A percentile compares a stretch with the other conserved stretches of the same genome.
These are phyloP conservation scores for Myxozyma monticola DNA, from an alignment of 805 yeast genomes.

Conservation along the genomic window DNA sequence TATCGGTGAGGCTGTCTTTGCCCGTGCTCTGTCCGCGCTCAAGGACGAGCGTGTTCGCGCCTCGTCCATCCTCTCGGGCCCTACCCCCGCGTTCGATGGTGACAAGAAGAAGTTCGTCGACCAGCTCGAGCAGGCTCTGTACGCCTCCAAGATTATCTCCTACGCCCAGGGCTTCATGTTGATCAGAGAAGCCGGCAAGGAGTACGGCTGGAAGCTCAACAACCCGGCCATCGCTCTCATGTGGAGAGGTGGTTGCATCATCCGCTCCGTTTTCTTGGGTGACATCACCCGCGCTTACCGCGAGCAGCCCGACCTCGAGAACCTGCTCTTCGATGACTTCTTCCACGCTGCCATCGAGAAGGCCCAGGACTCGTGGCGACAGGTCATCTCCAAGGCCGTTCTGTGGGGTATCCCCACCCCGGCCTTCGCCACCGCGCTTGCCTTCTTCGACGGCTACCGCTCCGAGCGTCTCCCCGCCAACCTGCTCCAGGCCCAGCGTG, in stretches of 20 bases:
- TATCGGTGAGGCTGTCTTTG: slow-evolving; percentile 97
- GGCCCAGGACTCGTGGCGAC: slow-evolving; percentile 97
- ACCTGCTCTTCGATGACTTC: slow-evolving; percentile 93
- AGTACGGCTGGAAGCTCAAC: slow-evolving; percentile 95
- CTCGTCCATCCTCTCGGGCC: slow-evolving; percentile 76
- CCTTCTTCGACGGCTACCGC: slow-evolving; percentile 99
- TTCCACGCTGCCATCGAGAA: slow-evolving; percentile 85
- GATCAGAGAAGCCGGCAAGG: slow-evolving; percentile 96
- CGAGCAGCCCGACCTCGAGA: slow-evolving; percentile 88
- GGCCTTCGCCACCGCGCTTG: slow-evolving; percentile 93
- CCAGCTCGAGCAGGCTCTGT: slow-evolving; percentile 95
- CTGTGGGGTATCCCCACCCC: slow-evolving; percentile 94
- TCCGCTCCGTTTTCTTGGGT: slow-evolving; percentile 96
- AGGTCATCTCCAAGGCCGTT: slow-evolving; percentile 73
- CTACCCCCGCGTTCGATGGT: slow-evolving; percentile 65
- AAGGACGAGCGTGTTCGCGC: slow-evolving; percentile 90
- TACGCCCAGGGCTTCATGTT: slow-evolving; percentile 99
- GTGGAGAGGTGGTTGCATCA: slow-evolving; percentile 99
- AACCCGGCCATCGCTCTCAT: slow-evolving; percentile 97
- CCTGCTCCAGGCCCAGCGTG: slow-evolving; percentile 99
- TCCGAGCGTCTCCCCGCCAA: slow-evolving; percentile 94
- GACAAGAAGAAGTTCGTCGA: slow-evolving; percentile 85
- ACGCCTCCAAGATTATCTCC: slow-evolving; percentile 97
- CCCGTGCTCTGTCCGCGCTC: slow-evolving; percentile 84
- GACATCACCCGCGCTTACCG: slow-evolving; percentile 97